Conservation (phyloP, 345 rosid species). For the Corymbia maculata region DNA sequence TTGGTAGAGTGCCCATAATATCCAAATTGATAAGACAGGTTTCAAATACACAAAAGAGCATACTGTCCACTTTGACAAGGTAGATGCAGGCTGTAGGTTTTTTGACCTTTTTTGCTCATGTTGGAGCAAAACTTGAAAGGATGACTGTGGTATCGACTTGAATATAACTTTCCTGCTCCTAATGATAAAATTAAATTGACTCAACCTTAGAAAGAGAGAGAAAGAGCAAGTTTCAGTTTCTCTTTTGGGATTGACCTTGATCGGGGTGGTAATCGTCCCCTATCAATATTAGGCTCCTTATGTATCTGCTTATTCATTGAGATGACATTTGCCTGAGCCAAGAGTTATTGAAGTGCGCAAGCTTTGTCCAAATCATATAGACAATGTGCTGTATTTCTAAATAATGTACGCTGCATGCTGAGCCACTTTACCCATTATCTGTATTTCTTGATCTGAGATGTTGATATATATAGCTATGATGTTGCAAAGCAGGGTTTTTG, state of each 20-base stretch:
- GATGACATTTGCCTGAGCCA: not conserved
- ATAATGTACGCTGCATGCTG: not conserved
- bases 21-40: not conserved
- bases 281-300: not conserved
- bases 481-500: not conserved
- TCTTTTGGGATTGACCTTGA: not conserved
- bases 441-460: not conserved
- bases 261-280: not conserved
- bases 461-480: not conserved
- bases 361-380: not conserved
- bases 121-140: not conserved
- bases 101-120: not conserved
- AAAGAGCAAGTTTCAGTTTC: not conserved
- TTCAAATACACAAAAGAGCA: not conserved
- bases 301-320: not conserved
- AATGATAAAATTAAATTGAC: not conserved
- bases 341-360: not conserved
- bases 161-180: not conserved
- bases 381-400: not conserved
- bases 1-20: not conserved
- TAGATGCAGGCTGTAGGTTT: not conserved
- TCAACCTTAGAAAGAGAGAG: not conserved
- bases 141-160: not conserved
- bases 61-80: not conserved
- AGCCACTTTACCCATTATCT: not conserved